Evolutionary conservation across 305 asterid genomes (phyloP), one percentile per base, ranked within the genome.

Genomic region (Euphrasia arctica): DNA sequence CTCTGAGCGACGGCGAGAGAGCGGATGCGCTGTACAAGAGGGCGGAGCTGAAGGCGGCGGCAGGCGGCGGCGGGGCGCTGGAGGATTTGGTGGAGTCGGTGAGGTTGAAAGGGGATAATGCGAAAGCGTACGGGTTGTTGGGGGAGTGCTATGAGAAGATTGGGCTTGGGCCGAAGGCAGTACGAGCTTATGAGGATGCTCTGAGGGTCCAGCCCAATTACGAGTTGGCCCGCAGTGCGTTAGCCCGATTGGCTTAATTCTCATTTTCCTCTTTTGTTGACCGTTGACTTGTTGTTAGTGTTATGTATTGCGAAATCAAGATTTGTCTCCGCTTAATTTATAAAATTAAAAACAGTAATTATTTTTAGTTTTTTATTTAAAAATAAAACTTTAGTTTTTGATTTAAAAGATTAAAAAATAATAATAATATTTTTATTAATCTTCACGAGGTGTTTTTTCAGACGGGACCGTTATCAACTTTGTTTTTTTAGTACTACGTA

Each of bases 91-190:
- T 75, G 54, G 84, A 79, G 34, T 76, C 85, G 62, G 76, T 85
- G 55, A 58, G 63, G 80, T 58, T 81, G 72, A 81, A 67, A 28
- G 77, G 72, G 31, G 82, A 66, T 60, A 83, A 69, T 69, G 89
- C 63, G 3, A 81, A 65, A 68, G 87, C 77, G 43, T 77, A 47
- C 60, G 70, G 77, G 34, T 64, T 87, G 83, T 54, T 87, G 78
- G 95, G 85, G 5, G 84, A 72, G 55, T 79, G 87, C 67, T 85
- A 85, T 15, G 83, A 77, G 70, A 83, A 79, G 82, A 79, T 74
- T 42, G 90, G 87, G 61, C 14, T 75, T 78, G 73, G 31, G 0
- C 76, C 69, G 13, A 80, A 81, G 69, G 88, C 95, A 12, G 68
- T 58, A 60, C 70, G 65, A 73, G 81, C 86, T 45, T 83, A 69